Percentiles rank a stretch among this genome's conserved stretches.
These are phyloP conservation scores for Penicillium frequentans DNA, from an alignment of 2,329 filamentous ascomycete genomes.

Conservation along the genomic window DNA sequence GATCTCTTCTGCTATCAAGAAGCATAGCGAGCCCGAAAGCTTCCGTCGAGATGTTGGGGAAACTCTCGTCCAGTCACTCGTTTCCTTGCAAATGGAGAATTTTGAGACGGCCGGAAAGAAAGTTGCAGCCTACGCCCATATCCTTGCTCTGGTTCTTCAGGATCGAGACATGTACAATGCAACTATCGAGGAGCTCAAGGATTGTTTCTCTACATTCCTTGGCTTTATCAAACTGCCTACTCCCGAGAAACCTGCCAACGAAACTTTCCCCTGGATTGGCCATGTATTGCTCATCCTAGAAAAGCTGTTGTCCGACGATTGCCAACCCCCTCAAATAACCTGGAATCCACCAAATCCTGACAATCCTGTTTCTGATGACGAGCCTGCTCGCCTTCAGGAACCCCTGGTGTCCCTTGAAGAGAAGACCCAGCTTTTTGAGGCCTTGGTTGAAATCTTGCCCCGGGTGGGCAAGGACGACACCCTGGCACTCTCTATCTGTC, in stretches of 20 bases:
- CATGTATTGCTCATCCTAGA: constrained; percentile 89
- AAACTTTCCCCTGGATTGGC: constrained; percentile 88
- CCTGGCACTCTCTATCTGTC: constrained; percentile 77
- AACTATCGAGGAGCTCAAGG: constrained; percentile 71
- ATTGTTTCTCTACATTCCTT: constrained; percentile 73
- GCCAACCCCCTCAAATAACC: constrained; percentile 70
- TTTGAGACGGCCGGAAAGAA: constrained; percentile 61
- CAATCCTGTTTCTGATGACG: constrained; percentile 48
- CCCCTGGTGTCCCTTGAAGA: constrained; percentile 64
- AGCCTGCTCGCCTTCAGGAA: constrained; percentile 61
- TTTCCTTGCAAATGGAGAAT: constrained; percentile 63
- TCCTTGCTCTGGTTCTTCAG: constrained; percentile 84
- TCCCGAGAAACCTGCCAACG: constrained; percentile 66
- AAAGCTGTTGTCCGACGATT: constrained; percentile 84
- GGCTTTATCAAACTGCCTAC: constrained; percentile 69
- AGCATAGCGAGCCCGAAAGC: constrained; percentile 58
- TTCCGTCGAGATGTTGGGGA: constrained; percentile 73
- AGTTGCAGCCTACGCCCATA: constrained; percentile 87
- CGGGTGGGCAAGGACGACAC: constrained; percentile 84
- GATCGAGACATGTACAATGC: constrained; percentile 77
- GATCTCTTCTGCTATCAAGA: constrained; percentile 69
- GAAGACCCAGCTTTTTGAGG: constrained; percentile 70
- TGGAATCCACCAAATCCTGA: constrained; percentile 63
- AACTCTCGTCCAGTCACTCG: constrained; percentile 79
- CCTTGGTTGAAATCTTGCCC: constrained; percentile 79